Conservation (phyloP, 139 green algal species). For the Coccomyxa sp. region DNA sequence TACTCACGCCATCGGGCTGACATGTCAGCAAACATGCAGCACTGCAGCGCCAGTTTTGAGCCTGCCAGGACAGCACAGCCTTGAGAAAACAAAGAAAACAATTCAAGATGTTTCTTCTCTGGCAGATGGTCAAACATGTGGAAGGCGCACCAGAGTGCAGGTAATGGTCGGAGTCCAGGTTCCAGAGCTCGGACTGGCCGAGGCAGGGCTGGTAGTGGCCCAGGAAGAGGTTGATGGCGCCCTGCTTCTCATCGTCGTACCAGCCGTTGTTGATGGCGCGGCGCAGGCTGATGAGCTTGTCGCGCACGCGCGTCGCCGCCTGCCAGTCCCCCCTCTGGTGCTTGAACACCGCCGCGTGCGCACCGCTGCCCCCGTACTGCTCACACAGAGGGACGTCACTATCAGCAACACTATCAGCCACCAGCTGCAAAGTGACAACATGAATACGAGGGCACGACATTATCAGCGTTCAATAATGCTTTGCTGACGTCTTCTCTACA, state of each 20-base stretch:
- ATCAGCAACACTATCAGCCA: not conserved
- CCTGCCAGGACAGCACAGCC: too few relatives aligned
- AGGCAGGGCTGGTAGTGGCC: conserved; percentile 58
- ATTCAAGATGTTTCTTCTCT: too few relatives aligned
- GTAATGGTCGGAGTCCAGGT: conserved; percentile 78
- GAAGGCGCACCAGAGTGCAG: conserved; percentile 48
- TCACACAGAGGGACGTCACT: not conserved
- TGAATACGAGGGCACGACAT: too few relatives aligned
- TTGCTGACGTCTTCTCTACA: too few relatives aligned
- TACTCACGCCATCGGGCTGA: too few relatives aligned
- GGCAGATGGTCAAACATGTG: too few relatives aligned
- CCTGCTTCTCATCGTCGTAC: conserved; percentile 23
- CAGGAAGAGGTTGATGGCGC: conserved; percentile 94
- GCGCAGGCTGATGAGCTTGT: conserved; percentile 62
- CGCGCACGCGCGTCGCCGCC: conserved; percentile 34
- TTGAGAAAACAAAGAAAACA: too few relatives aligned
- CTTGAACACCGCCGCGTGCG: conserved; percentile 87
- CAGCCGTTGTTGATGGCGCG: conserved; percentile 88
- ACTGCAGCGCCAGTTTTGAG: too few relatives aligned
- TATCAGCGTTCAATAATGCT: too few relatives aligned
- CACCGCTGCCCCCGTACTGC: conserved; percentile 91
- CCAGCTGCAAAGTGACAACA: too few relatives aligned
- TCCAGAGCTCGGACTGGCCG: conserved; percentile 67
- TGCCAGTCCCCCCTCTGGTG: conserved; percentile 75
- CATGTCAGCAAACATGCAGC: too few relatives aligned